Conservation (phyloP, 306 rosid species). For the Lathyrus sativus region DNA sequence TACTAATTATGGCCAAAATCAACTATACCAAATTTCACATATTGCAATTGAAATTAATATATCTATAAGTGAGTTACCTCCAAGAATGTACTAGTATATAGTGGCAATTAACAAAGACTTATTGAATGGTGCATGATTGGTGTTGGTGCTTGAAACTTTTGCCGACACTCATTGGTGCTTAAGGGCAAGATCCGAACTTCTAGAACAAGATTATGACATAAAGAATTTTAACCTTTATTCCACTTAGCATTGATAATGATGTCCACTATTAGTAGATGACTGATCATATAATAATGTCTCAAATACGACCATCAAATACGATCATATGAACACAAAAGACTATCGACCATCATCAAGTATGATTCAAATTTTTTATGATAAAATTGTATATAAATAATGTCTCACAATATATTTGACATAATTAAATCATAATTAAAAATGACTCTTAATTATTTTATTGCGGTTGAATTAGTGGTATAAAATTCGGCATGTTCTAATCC, state of each 20-base stretch:
- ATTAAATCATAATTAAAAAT: too few species aligned
- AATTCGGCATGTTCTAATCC: too few species aligned
- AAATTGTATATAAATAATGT: too few species aligned
- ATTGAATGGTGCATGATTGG: constrained; percentile 24
- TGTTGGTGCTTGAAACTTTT: constrained; percentile 25
- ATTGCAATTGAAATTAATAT: not conserved
- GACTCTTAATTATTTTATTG: too few species aligned
- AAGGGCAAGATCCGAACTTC: constrained; percentile 56
- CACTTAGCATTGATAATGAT: constrained; percentile 49
- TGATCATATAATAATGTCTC: too few species aligned
- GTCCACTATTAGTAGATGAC: not conserved
- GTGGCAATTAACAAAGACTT: not conserved
- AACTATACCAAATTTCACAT: not conserved
- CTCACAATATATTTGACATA: too few species aligned
- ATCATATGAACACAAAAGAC: too few species aligned
- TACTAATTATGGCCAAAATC: not conserved
- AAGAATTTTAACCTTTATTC: constrained; percentile 50
- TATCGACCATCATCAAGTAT: too few species aligned
- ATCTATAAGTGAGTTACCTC: not conserved
- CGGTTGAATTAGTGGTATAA: too few species aligned
- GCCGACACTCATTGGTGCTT: constrained; percentile 44
- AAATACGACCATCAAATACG: too few species aligned
- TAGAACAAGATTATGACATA: constrained; percentile 44
- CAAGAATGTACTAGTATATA: not conserved
- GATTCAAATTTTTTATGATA: too few species aligned